Evolutionary conservation across 768 basidiomycete genomes (phyloP).

Genomic region (Suillus variegatus): DNA sequence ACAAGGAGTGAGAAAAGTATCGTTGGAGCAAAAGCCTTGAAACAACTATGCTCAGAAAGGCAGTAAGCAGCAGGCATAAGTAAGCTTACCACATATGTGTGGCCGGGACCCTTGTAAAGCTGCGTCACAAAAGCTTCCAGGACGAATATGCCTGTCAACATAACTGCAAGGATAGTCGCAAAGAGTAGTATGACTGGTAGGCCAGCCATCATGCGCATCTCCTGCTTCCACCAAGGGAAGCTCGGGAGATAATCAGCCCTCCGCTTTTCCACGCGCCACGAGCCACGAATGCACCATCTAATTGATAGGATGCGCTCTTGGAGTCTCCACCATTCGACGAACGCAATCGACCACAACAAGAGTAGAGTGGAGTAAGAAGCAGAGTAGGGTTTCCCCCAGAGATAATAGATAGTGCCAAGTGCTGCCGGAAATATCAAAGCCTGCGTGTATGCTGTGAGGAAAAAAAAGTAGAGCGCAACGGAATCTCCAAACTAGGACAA

Average conservation of each 20-base stretch:
- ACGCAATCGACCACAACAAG: slow-evolving; percentile 81
- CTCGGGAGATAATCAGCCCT: slow-evolving; percentile 59
- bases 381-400: slow-evolving; percentile 72
- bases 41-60: slow-evolving; percentile 7
- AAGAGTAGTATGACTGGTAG: slow-evolving; percentile 76
- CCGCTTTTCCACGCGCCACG: slow-evolving; percentile 73
- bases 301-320: slow-evolving; percentile 82
- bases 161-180: slow-evolving; percentile 61
- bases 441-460: slow-evolving; percentile 81
- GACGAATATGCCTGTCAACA: slow-evolving; percentile 82
- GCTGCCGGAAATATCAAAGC: slow-evolving; percentile 75
- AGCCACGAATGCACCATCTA: slow-evolving; percentile 78
- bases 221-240: slow-evolving; percentile 73
- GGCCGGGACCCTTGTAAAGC: slow-evolving; percentile 86
- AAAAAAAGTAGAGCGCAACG: slow-evolving; percentile 86
- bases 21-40: slow-evolving; percentile 78
- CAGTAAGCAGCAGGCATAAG: not conserved
- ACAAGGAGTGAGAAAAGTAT: slow-evolving; percentile 80
- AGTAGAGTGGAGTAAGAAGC: slow-evolving; percentile 74
- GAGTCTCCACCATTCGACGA: slow-evolving; percentile 93
- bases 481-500: slow-evolving; percentile 69
- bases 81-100: slow-evolving; percentile 70
- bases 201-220: slow-evolving; percentile 65
- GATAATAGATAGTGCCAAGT: slow-evolving; percentile 70
- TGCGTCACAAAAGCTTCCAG: slow-evolving; percentile 90